Evolutionary conservation across 331 rosid species (phyloP), one percentile per base, ranked within the genome.

Genomic region (Cucumis variabilis): DNA sequence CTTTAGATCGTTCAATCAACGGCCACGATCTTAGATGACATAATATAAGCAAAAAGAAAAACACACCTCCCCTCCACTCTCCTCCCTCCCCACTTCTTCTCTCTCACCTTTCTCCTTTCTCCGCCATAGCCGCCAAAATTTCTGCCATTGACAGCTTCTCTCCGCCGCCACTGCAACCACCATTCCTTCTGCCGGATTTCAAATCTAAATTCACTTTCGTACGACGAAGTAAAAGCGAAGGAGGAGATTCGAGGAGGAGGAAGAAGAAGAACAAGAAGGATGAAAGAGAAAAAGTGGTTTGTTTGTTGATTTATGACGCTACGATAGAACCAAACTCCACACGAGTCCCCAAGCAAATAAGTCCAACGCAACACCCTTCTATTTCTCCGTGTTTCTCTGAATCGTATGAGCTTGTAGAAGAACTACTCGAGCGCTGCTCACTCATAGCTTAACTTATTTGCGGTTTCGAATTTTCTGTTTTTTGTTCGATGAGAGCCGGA

Each of bases 401-500:
- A 44, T 44, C 71, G 70, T 25, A 37, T 63, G 24, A 78, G 66
- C 66, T 14, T 33, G 37, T 50, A 51, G 66, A 15, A n/a, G 10
- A 44, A 44, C 48, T 24, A 51, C 83, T 55, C 17, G 62, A 37
- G 83, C 83, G 83, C 83, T 37, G 83, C 83, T 13, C 81, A 75
- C 58, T 44, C 62, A 19, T 69, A 14, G 41, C 46, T 70, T 70
- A 13, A 16, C 28, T 66, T 44, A 44, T 44, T 68, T 67, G 79
- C 69, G 11, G 55, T 25, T 13, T 12, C 86, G 48, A 30, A 85
- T 86, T 11, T 74, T 74, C 70, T 60, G 75, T 0, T 24, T 24
- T 41, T 63, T 90, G 86, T 89, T 92, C 93, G 93, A 94, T 93
- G 96, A 91, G 78, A 90, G 85, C 87, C 90, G 89, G 90, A 77